Conservation (phyloP, 2,329 filamentous ascomycete genomes). For the Thyridium curvatum region DNA sequence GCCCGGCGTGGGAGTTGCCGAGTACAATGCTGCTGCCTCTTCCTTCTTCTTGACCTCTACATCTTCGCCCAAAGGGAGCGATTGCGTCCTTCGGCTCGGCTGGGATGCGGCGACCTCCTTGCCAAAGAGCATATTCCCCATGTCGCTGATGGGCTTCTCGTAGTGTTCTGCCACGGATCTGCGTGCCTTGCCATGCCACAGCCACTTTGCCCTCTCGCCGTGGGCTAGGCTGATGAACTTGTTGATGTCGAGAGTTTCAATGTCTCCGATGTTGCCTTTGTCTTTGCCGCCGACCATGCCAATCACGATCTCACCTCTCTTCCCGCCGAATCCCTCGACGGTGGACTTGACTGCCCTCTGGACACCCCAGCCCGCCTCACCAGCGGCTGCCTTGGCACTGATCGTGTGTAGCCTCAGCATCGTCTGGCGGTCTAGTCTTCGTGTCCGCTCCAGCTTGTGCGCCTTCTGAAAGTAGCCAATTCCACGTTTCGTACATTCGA, state of each 20-base stretch:
- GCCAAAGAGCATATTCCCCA: slow-evolving; percentile 42
- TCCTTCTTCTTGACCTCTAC: slow-evolving; percentile 36
- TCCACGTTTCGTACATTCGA: slow-evolving; percentile 73
- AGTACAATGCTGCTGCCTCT: slow-evolving; percentile 36
- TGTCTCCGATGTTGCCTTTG: slow-evolving; percentile 83
- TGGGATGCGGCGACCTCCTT: slow-evolving; percentile 45
- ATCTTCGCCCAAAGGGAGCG: slow-evolving; percentile 48
- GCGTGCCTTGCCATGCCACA: slow-evolving; percentile 86
- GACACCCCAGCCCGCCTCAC: slow-evolving; percentile 86
- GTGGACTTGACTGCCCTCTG: slow-evolving; percentile 92
- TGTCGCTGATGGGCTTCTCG: slow-evolving; percentile 38
- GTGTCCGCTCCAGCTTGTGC: slow-evolving; percentile 70
- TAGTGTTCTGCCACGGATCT: slow-evolving; percentile 46
- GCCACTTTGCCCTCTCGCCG: slow-evolving; percentile 83
- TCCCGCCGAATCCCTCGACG: slow-evolving; percentile 86
- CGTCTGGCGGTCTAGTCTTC: slow-evolving; percentile 77
- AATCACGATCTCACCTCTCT: slow-evolving; percentile 89
- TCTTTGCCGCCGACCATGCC: slow-evolving; percentile 86
- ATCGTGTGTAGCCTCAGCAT: slow-evolving; percentile 71
- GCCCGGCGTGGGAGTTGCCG: slow-evolving; percentile 29
- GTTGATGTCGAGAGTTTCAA: slow-evolving; percentile 88
- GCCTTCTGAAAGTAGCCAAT: slow-evolving; percentile 87
- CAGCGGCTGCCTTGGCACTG: slow-evolving; percentile 86
- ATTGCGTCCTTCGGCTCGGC: slow-evolving; percentile 43
- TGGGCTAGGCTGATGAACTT: slow-evolving; percentile 71